Conservation (phyloP, 139 green algal genomes). For the Chlamydomonas eustigma region DNA sequence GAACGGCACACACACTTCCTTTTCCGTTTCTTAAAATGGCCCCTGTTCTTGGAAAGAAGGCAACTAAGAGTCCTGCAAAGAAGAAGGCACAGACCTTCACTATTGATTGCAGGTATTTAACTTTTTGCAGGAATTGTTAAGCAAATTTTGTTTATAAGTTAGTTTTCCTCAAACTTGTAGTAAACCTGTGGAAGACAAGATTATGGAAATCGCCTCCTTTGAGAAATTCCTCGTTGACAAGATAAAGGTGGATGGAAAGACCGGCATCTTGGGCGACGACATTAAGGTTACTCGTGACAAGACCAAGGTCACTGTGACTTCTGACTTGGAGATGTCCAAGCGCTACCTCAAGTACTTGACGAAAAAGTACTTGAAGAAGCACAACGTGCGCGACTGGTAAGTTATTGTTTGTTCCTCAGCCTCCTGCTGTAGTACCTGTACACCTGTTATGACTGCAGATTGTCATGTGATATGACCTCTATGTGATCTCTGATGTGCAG, state of each 20-base stretch:
- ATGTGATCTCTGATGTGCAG: too few species aligned
- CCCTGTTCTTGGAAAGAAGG: constrained; percentile 4
- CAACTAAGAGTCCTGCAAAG: background rate
- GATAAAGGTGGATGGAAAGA: constrained; percentile 88
- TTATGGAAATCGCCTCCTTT: constrained; percentile 89
- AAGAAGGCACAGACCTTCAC: constrained; percentile 39
- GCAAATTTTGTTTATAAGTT: background rate
- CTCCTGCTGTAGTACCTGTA: too few species aligned
- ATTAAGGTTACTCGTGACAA: constrained; percentile 87
- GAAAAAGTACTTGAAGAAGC: constrained; percentile 99
- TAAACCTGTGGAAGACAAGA: constrained; percentile 63
- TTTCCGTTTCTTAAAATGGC: too few species aligned
- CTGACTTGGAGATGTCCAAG: constrained; percentile 79
- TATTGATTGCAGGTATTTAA: constrained; percentile 34
- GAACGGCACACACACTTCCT: too few species aligned
- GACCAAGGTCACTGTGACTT: constrained; percentile 85
- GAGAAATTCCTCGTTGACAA: constrained; percentile 97
- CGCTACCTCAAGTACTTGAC: constrained; percentile 99
- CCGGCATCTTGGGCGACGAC: constrained; percentile 82
- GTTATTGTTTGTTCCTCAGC: background rate
- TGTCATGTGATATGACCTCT: too few species aligned
- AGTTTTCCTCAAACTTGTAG: background rate
- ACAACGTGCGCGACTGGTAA: constrained; percentile 78
- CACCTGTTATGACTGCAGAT: too few species aligned
- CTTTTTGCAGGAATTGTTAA: background rate